These are phyloP conservation scores for Rhizophora mangle DNA, from an alignment of 345 rosid species.

Conservation along the genomic window DNA sequence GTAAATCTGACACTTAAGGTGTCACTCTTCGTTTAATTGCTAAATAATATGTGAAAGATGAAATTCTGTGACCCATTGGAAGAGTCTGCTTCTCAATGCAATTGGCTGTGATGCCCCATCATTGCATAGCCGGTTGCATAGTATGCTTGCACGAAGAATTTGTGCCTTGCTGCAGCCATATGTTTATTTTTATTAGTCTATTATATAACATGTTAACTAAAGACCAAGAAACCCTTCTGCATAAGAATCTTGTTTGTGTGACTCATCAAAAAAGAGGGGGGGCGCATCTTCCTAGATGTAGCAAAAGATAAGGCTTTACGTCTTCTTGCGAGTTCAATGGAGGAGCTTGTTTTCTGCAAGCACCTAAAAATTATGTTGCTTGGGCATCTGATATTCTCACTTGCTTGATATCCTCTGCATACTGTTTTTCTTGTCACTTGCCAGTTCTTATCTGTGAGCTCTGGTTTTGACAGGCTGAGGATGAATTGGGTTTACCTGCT, in stretches of 20 bases:
- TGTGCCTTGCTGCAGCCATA: neutral
- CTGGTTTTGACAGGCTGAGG: constrained; percentile 62
- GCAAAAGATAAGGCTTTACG: too few relatives aligned
- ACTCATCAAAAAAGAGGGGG: too few relatives aligned
- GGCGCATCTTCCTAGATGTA: too few relatives aligned
- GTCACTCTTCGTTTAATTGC: neutral
- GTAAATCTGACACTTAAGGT: constrained; percentile 33
- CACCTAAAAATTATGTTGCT: too few relatives aligned
- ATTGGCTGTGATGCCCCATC: neutral
- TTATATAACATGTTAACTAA: too few relatives aligned
- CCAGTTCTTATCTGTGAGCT: neutral
- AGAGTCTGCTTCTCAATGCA: too few relatives aligned
- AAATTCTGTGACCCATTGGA: neutral
- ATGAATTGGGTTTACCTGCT: constrained; percentile 84
- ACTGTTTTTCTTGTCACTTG: neutral
- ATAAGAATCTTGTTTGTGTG: too few relatives aligned
- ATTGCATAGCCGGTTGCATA: neutral
- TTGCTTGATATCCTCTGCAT: neutral
- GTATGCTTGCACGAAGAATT: neutral
- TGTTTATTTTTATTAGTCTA: too few relatives aligned
- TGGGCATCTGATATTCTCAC: neutral
- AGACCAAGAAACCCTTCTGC: too few relatives aligned
- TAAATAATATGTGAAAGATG: neutral
- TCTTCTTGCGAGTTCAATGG: too few relatives aligned
- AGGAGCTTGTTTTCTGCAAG: too few relatives aligned